Conservation (phyloP, 495 filamentous ascomycete genomes). For the Ascodesmis nigricans region DNA sequence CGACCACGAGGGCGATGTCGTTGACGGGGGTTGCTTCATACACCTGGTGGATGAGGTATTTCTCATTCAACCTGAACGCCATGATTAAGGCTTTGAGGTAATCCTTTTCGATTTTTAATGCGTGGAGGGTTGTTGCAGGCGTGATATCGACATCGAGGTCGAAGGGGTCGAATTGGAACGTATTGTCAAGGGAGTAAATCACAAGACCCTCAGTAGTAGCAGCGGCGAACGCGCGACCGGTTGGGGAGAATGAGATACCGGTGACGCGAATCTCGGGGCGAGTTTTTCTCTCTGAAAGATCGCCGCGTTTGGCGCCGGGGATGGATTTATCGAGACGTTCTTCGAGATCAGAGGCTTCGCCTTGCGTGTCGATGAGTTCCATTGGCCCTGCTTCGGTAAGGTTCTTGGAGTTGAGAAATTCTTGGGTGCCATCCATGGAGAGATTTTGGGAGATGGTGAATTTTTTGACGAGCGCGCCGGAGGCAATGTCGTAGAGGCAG, state of each 20-base stretch:
- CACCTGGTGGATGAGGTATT: constrained; percentile 50
- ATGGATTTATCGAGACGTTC: constrained; percentile 61
- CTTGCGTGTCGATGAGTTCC: constrained; percentile 62
- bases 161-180: constrained; percentile 74
- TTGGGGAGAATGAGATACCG: constrained; percentile 67
- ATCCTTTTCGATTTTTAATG: constrained; percentile 49
- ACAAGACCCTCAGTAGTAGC: constrained; percentile 85
- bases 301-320: constrained; percentile 73
- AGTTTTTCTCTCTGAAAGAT: constrained; percentile 50
- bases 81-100: constrained; percentile 85
- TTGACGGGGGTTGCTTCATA: constrained; percentile 61
- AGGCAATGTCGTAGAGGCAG: constrained; percentile 76
- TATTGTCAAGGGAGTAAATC: constrained; percentile 69
- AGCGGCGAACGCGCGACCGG: constrained; percentile 76
- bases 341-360: constrained; percentile 73
- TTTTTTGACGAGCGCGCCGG: constrained; percentile 77
- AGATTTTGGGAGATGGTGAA: constrained; percentile 87
- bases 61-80: constrained; percentile 84
- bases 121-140: constrained; percentile 51
- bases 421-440: constrained; percentile 82
- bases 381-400: constrained; percentile 77
- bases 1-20: constrained; percentile 58
- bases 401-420: constrained; percentile 77
- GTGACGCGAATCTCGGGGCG: constrained; percentile 71
- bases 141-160: constrained; percentile 88